Evolutionary conservation across 331 rosid species (phyloP).

Genomic region (Malus hybrid): DNA sequence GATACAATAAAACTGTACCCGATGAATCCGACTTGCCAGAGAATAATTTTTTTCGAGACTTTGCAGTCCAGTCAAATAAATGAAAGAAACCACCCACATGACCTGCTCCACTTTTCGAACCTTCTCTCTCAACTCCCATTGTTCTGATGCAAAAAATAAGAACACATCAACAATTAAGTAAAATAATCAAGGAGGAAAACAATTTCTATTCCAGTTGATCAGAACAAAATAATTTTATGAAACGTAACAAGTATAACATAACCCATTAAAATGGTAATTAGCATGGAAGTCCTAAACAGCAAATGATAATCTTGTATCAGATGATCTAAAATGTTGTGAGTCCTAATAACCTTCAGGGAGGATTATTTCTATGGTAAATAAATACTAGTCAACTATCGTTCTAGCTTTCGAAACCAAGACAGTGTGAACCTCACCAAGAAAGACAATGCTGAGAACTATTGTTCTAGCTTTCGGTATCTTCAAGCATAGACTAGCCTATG

Average conservation of each 20-base stretch:
- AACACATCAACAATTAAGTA: conserved; percentile 22
- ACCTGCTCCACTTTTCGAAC: conserved; percentile 55
- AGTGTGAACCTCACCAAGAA: background rate
- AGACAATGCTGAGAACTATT: background rate
- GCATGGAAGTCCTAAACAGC: too few relatives aligned
- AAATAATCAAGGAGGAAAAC: conserved; percentile 6
- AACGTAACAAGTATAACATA: background rate
- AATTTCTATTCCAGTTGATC: conserved; percentile 7
- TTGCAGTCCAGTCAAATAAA: conserved; percentile 86
- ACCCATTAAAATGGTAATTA: background rate
- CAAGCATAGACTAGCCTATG: background rate
- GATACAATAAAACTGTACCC: conserved; percentile 32
- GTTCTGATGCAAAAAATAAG: conserved; percentile 23
- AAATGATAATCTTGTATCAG: background rate
- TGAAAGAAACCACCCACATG: conserved; percentile 80
- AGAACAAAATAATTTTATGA: background rate
- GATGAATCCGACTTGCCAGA: conserved; percentile 50
- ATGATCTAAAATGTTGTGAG: background rate
- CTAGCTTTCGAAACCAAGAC: too few relatives aligned
- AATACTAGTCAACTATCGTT: too few relatives aligned
- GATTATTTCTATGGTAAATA: too few relatives aligned
- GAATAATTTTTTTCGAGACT: conserved; percentile 80
- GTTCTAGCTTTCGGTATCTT: background rate
- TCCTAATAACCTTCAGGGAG: background rate
- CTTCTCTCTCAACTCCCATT: conserved; percentile 82